Evolutionary conservation across 2,329 filamentous ascomycete genomes (phyloP).

Genomic region (Pseudocercospora vitis): DNA sequence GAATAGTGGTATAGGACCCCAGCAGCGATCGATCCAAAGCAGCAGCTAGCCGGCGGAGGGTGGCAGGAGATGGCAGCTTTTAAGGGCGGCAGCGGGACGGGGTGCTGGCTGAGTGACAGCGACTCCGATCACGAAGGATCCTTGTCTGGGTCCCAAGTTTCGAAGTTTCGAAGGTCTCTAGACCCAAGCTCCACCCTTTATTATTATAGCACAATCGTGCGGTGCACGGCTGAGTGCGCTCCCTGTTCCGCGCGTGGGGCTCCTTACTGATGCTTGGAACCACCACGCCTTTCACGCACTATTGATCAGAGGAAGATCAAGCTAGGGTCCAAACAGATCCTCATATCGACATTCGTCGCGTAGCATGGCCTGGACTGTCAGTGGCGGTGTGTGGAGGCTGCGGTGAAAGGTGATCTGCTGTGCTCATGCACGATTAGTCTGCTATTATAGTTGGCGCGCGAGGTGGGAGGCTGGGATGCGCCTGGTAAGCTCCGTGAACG

Average conservation of each 20-base stretch:
- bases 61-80: slow-evolving; percentile 1
- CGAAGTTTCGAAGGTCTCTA: background rate
- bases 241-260: background rate
- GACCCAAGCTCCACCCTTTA: slow-evolving; percentile 1
- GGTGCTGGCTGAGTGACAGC: background rate
- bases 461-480: background rate
- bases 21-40: background rate
- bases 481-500: background rate
- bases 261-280: background rate
- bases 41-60: slow-evolving; percentile 1
- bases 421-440: background rate
- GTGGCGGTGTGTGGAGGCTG: slow-evolving; percentile 5
- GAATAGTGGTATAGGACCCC: slow-evolving; percentile 1
- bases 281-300: background rate
- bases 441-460: background rate
- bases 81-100: background rate
- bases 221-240: no score
- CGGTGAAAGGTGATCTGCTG: background rate
- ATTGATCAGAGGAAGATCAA: background rate
- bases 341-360: no score
- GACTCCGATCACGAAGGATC: background rate
- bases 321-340: background rate
- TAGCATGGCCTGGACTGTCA: background rate
- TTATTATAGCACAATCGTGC: background rate
- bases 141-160: background rate